A percentile compares a stretch with the other conserved stretches of the same genome.
Evolutionary conservation across 352 stramenopile species (phyloP).

Genomic region (Pythium dissimile): DNA sequence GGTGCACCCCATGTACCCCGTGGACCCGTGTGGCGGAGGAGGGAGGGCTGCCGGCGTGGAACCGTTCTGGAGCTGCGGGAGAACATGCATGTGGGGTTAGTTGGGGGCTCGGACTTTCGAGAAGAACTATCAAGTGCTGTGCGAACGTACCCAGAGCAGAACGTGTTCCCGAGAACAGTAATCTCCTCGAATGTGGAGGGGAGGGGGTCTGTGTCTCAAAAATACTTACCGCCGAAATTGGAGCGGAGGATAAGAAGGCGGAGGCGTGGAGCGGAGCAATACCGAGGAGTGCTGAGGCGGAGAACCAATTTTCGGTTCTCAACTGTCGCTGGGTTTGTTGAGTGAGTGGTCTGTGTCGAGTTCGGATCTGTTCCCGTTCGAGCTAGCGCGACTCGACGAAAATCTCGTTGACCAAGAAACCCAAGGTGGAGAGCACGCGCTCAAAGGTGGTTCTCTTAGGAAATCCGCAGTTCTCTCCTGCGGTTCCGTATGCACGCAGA

Average conservation of each 20-base stretch:
- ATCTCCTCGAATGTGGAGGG: background rate
- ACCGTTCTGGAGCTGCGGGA: conserved; percentile 8
- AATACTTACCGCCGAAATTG: too few relatives aligned
- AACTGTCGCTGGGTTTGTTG: background rate
- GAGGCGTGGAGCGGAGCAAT: too few relatives aligned
- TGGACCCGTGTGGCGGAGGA: conserved; percentile 2
- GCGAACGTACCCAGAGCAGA: background rate
- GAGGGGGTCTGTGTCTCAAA: background rate
- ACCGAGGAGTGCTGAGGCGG: too few relatives aligned
- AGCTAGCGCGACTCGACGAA: too few relatives aligned
- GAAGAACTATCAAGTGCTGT: too few relatives aligned
- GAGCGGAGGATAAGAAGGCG: conserved; percentile 3
- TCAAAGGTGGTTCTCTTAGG: background rate
- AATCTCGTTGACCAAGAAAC: too few relatives aligned
- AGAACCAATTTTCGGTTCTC: too few relatives aligned
- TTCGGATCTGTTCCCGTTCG: conserved; percentile 1
- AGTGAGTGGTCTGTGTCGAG: conserved; percentile 7
- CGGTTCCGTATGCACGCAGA: background rate
- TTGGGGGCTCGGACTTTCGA: background rate
- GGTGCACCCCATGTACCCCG: conserved; percentile 28
- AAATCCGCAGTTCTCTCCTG: conserved; percentile 2
- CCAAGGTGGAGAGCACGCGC: too few relatives aligned
- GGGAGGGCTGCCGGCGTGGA: background rate
- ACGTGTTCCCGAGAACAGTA: background rate
- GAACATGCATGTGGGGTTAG: background rate